phyloP scores from a whole-genome alignment of 2,329 filamentous ascomycete species.

The Pseudogymnoascus sp. region DNA sequence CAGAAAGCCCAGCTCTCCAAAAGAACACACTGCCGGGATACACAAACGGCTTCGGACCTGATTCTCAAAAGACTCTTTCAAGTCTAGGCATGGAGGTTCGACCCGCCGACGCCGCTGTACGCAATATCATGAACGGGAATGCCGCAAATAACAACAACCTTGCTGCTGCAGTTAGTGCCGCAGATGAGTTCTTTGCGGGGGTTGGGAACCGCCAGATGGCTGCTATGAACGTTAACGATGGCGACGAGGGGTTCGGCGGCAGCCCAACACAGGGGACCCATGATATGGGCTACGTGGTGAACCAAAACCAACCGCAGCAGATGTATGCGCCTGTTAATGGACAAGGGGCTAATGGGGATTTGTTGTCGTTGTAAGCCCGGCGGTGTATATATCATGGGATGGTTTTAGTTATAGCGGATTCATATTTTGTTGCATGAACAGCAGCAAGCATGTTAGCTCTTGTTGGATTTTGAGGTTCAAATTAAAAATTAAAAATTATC shows the following conservation, averaged over 20 bases:
- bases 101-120: constrained; percentile 26
- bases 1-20: constrained; percentile 81
- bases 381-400: background rate
- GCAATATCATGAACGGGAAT: constrained; percentile 19
- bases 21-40: constrained; percentile 51
- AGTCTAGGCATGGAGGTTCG: constrained; percentile 44
- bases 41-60: constrained; percentile 40
- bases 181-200: constrained; percentile 82
- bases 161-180: constrained; percentile 69
- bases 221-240: constrained; percentile 59
- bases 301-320: constrained; percentile 71
- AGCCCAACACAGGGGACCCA: constrained; percentile 38
- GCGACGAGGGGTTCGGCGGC: constrained; percentile 57
- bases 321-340: constrained; percentile 63
- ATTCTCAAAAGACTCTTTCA: constrained; percentile 54
- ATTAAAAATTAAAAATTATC: background rate
- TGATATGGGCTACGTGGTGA: constrained; percentile 63
- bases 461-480: background rate
- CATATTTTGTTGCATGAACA: background rate
- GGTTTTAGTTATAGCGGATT: constrained; percentile 4
- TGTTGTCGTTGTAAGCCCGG: constrained; percentile 52
- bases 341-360: constrained; percentile 60
- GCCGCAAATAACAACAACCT: constrained; percentile 41
- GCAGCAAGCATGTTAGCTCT: background rate
- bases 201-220: constrained; percentile 69